A percentile compares a stretch with the other conserved stretches of the same genome.
Evolutionary conservation across 1,284 basidiomycete genomes (phyloP).

Genomic region (Pseudozyma hubeiensis): DNA sequence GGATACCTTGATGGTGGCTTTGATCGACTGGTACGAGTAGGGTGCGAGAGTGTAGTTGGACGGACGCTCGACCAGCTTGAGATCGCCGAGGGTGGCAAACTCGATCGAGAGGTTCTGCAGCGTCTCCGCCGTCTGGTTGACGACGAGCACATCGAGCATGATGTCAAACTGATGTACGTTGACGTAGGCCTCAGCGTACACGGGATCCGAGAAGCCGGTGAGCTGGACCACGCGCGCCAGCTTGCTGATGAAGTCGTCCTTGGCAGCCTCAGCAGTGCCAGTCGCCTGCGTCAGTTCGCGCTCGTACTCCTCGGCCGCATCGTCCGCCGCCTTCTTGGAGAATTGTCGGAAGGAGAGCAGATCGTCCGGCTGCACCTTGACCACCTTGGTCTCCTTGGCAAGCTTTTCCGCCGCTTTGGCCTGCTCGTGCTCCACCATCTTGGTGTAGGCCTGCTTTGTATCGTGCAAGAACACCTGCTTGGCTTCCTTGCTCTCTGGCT

Average conservation of each 20-base stretch:
- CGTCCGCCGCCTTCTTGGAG: slow-evolving; percentile 81
- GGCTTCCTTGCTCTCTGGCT: slow-evolving; percentile 74
- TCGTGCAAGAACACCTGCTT: slow-evolving; percentile 89
- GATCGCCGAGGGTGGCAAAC: slow-evolving; percentile 95
- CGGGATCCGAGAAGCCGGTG: slow-evolving; percentile 97
- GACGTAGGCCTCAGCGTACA: slow-evolving; percentile 98
- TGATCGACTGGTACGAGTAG: slow-evolving; percentile 97
- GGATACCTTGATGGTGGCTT: slow-evolving; percentile 93
- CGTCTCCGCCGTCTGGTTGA: slow-evolving; percentile 95
- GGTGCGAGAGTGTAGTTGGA: slow-evolving; percentile 92
- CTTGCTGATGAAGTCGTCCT: slow-evolving; percentile 97
- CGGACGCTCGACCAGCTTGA: slow-evolving; percentile 96
- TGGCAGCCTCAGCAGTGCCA: slow-evolving; percentile 79
- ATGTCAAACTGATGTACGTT: slow-evolving; percentile 99
- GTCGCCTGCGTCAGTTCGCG: slow-evolving; percentile 91
- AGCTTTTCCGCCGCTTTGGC: slow-evolving; percentile 80
- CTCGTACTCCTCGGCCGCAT: slow-evolving; percentile 76
- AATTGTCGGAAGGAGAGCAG: slow-evolving; percentile 92
- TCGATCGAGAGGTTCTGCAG: slow-evolving; percentile 96
- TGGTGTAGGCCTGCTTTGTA: slow-evolving; percentile 90
- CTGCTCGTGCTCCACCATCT: slow-evolving; percentile 87
- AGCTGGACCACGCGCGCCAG: slow-evolving; percentile 94
- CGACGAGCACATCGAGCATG: slow-evolving; percentile 88
- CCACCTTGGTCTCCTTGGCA: slow-evolving; percentile 79
- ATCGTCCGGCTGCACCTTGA: slow-evolving; percentile 90